These are phyloP conservation scores for Pleurotus eryngii DNA, from an alignment of 768 basidiomycete species.

Conservation along the genomic window DNA sequence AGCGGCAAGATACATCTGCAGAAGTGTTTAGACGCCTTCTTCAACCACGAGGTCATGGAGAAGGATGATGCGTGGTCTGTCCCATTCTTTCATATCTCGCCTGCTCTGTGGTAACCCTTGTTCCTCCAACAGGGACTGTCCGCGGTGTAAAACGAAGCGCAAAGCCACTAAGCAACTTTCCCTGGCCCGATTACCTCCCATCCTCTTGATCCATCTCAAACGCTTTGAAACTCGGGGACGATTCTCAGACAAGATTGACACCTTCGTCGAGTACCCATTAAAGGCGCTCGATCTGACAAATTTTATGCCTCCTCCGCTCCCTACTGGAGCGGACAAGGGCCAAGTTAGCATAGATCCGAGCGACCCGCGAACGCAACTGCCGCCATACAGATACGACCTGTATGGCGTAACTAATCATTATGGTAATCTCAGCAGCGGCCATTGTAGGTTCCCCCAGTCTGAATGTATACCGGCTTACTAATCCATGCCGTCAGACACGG, in stretches of 20 bases:
- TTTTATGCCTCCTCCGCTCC: constrained; percentile 81
- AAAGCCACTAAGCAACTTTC: constrained; percentile 85
- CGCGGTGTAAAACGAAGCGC: constrained; percentile 86
- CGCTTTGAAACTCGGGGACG: constrained; percentile 88
- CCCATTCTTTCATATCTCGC: not conserved
- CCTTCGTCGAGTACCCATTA: constrained; percentile 86
- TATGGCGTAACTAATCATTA: constrained; percentile 97
- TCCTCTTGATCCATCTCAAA: constrained; percentile 89
- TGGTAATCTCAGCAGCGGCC: constrained; percentile 90
- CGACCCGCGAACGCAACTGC: constrained; percentile 80
- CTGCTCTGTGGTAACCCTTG: not conserved
- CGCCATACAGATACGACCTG: constrained; percentile 89
- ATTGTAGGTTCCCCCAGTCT: constrained; percentile 61
- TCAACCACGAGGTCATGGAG: constrained; percentile 86
- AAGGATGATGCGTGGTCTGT: constrained; percentile 88
- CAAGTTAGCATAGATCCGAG: constrained; percentile 45
- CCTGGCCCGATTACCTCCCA: constrained; percentile 88
- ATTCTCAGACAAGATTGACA: constrained; percentile 96
- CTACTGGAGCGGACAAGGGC: constrained; percentile 57
- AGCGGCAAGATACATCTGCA: constrained; percentile 62
- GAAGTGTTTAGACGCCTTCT: constrained; percentile 86
- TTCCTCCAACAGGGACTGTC: constrained; percentile 75
- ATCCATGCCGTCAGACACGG: constrained; percentile 64
- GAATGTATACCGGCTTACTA: not conserved
- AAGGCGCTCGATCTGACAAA: constrained; percentile 60